Evolutionary conservation across 2,329 filamentous ascomycete genomes (phyloP), one percentile per base, ranked within the genome.

Genomic region (Calonectria naviculata): DNA sequence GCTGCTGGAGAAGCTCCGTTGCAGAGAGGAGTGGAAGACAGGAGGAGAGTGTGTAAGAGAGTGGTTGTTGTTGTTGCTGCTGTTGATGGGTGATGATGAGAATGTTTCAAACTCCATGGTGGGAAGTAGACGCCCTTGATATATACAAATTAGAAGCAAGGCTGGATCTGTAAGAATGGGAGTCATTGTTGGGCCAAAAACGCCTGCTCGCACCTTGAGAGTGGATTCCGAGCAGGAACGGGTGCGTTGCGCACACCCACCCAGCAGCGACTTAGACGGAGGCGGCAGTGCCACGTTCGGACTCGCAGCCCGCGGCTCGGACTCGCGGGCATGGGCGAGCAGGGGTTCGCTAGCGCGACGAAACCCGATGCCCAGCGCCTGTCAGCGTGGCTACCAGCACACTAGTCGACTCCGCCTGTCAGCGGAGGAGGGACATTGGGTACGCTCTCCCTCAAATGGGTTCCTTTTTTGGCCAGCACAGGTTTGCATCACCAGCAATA

Each of bases 281-380:
- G 26, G 56, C 56, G 61, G 67, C 61, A 65, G 67, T 61, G 67
- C 49, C 41, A 31, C 58, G 26, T 46, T 68, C 67, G 67, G 52
- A 54, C 62, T 65, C 62, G 67, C 60, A 69, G 44, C 56, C 58
- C 36, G 56, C 58, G 28, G 60, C 54, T 67, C 65, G 65, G 65
- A 52, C 67, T 69, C 67, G 52, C 52, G 46, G 41, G 41, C 61
- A 61, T 24, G 61, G 46, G 54, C 38, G 42, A 12, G 34, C 61
- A 61, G 47, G 58, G 66, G 54, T 68, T 29, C 17, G 38, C 47
- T 41, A 41, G 44, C 46, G 62, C 46, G 62, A n/a, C 8, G 42
- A n/a, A 12, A 46, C 12, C 42, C 42, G 42, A 46, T 12, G 21
- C n/a, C 62, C 44, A 28, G 29, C 56, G 52, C 21, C 52, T 58